A percentile compares a stretch with the other conserved stretches of the same genome.
Evolutionary conservation across 352 stramenopile genomes (phyloP).

Genomic region (Phytophthora cactorum): DNA sequence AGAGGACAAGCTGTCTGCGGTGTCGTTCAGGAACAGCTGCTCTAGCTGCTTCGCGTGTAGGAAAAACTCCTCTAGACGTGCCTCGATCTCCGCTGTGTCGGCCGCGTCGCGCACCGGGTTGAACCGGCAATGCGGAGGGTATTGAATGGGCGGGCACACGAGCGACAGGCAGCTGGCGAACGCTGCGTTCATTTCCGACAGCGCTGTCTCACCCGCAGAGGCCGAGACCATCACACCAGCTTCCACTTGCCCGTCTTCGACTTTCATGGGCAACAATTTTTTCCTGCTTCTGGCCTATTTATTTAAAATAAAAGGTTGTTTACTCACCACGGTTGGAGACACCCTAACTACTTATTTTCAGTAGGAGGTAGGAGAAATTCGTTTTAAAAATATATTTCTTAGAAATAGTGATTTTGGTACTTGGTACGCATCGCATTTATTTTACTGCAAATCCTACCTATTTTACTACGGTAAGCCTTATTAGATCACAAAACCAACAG

Average conservation of each 20-base stretch:
- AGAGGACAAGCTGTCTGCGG: slow-evolving; percentile 14
- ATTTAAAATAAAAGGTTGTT: too few relatives aligned
- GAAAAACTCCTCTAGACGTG: slow-evolving; percentile 79
- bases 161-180: slow-evolving; percentile 80
- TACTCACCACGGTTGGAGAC: too few relatives aligned
- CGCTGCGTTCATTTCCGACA: slow-evolving; percentile 76
- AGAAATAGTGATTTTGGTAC: too few relatives aligned
- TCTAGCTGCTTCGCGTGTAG: slow-evolving; percentile 85
- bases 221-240: neutral
- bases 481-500: too few relatives aligned
- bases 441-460: too few relatives aligned
- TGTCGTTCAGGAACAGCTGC: slow-evolving; percentile 68
- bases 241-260: slow-evolving; percentile 22
- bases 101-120: slow-evolving; percentile 84
- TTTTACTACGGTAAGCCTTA: too few relatives aligned
- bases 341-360: too few relatives aligned
- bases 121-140: slow-evolving; percentile 83
- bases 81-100: slow-evolving; percentile 76
- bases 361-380: too few relatives aligned
- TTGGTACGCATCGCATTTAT: too few relatives aligned
- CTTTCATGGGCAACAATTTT: slow-evolving; percentile 24
- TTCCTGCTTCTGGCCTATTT: too few relatives aligned
- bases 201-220: slow-evolving; percentile 42
- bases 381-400: too few relatives aligned
- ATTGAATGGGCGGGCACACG: slow-evolving; percentile 82